Evolutionary conservation across 1,284 basidiomycete genomes (phyloP).

Genomic region (Flammula alnicola): DNA sequence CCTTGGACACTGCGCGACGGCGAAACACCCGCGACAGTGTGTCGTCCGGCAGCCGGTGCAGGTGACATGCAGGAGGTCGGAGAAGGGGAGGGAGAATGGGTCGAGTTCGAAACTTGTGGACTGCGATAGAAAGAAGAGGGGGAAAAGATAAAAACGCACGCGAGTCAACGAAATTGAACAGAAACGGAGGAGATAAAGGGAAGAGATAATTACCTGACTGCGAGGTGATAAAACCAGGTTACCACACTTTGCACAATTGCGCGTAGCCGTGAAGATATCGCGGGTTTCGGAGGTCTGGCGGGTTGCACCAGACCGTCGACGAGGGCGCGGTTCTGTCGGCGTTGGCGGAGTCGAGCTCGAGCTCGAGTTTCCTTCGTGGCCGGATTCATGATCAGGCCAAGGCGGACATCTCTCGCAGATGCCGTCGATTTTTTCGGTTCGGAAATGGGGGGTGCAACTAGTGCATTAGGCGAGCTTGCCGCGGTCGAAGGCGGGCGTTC

Average conservation of each 20-base stretch:
- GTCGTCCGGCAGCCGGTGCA: constrained; percentile 35
- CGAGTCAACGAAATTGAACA: background rate
- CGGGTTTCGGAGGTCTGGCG: constrained; percentile 6
- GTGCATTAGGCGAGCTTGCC: constrained; percentile 13
- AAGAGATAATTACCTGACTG: constrained; percentile 23
- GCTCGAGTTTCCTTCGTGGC: background rate
- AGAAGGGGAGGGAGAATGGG: constrained; percentile 21
- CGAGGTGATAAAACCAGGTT: constrained; percentile 23
- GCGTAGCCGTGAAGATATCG: constrained; percentile 27
- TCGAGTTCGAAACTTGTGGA: constrained; percentile 16
- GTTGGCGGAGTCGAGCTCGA: background rate
- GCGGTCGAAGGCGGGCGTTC: constrained; percentile 10
- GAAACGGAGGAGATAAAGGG: background rate
- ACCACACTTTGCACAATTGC: constrained; percentile 31
- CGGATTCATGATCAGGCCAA: constrained; percentile 22
- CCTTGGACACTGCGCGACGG: constrained; percentile 18
- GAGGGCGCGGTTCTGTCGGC: constrained; percentile 8
- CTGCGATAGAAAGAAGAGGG: constrained; percentile 8
- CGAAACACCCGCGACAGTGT: constrained; percentile 41
- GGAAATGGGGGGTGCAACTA: constrained; percentile 15
- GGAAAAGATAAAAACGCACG: constrained; percentile 1
- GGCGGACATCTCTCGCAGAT: constrained; percentile 23
- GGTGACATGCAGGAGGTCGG: constrained; percentile 33
- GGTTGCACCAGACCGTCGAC: constrained; percentile 7
- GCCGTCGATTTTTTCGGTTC: constrained; percentile 21